phyloP scores from a whole-genome alignment of 352 stramenopile species.

The Phytophthora cajani region DNA sequence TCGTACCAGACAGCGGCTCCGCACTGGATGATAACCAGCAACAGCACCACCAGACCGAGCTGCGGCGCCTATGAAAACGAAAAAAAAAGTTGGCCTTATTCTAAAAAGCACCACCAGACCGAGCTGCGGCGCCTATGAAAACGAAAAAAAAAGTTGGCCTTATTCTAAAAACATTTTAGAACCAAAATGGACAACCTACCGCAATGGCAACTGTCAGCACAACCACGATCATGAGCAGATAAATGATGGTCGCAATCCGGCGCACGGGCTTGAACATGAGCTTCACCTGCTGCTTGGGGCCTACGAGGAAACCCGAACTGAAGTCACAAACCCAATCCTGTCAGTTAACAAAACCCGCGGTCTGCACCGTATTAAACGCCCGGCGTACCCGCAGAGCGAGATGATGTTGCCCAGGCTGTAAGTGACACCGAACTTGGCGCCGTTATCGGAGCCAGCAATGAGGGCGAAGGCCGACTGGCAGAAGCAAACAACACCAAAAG shows the following conservation, averaged over 20 bases:
- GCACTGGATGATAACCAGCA: slow-evolving; percentile 83
- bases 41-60: slow-evolving; percentile 76
- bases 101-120: slow-evolving; percentile 59
- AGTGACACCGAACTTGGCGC: slow-evolving; percentile 82
- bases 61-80: slow-evolving; percentile 63
- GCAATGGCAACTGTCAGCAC: slow-evolving; percentile 77
- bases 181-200: slow-evolving; percentile 29
- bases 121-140: slow-evolving; percentile 49
- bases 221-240: slow-evolving; percentile 79
- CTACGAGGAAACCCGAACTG: slow-evolving; percentile 84
- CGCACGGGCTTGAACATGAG: slow-evolving; percentile 89
- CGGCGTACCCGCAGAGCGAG: slow-evolving; percentile 76
- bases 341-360: background rate
- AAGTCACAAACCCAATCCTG: slow-evolving; percentile 5
- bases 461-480: slow-evolving; percentile 83
- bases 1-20: slow-evolving; percentile 73
- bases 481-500: slow-evolving; percentile 11
- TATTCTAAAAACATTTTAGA: too few species aligned
- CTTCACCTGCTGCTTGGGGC: slow-evolving; percentile 82
- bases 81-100: too few species aligned
- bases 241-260: slow-evolving; percentile 73
- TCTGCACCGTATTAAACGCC: background rate
- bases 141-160: too few species aligned
- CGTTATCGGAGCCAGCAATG: slow-evolving; percentile 68
- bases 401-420: slow-evolving; percentile 88